Percentiles rank a stretch among this genome's conserved stretches.
Conservation (phyloP, 352 stramenopile species). For the Phytophthora ohioensis region DNA sequence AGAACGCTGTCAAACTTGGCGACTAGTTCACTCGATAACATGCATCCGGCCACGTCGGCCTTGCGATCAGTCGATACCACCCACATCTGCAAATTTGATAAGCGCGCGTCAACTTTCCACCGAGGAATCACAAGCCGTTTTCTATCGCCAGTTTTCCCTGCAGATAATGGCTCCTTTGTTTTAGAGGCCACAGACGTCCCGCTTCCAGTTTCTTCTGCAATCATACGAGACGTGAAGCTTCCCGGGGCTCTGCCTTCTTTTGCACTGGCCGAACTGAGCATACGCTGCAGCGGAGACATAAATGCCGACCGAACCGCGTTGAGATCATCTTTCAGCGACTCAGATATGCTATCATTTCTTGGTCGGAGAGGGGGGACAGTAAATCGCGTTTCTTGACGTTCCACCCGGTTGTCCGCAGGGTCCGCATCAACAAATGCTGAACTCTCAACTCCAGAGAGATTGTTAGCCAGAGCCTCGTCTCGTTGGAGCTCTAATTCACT, state of each 20-base stretch:
- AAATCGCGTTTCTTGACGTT: slow-evolving; percentile 42
- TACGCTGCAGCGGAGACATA: slow-evolving; percentile 56
- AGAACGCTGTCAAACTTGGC: slow-evolving; percentile 39
- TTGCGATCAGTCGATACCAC: slow-evolving; percentile 72
- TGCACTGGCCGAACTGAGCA: slow-evolving; percentile 47
- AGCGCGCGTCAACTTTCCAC: slow-evolving; percentile 56
- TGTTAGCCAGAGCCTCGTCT: slow-evolving; percentile 43
- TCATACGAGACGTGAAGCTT: slow-evolving; percentile 39
- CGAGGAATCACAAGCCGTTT: slow-evolving; percentile 26
- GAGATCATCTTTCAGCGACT: slow-evolving; percentile 58
- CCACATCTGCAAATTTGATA: slow-evolving; percentile 72
- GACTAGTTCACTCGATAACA: slow-evolving; percentile 51
- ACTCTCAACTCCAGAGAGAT: slow-evolving; percentile 31
- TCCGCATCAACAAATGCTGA: slow-evolving; percentile 44
- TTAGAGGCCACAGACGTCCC: slow-evolving; percentile 18
- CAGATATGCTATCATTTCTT: slow-evolving; percentile 65
- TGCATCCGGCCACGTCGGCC: slow-evolving; percentile 59
- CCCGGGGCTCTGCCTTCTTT: slow-evolving; percentile 35
- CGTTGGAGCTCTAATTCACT: slow-evolving; percentile 53
- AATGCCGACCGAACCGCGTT: slow-evolving; percentile 42
- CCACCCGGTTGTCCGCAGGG: slow-evolving; percentile 31
- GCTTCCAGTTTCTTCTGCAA: slow-evolving; percentile 39
- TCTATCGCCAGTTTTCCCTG: slow-evolving; percentile 1
- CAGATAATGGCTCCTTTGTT: slow-evolving; percentile 5
- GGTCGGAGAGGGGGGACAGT: slow-evolving; percentile 36